These are phyloP conservation scores for Trichaptum fuscoviolaceum DNA, from an alignment of 768 basidiomycete genomes.

Conservation along the genomic window DNA sequence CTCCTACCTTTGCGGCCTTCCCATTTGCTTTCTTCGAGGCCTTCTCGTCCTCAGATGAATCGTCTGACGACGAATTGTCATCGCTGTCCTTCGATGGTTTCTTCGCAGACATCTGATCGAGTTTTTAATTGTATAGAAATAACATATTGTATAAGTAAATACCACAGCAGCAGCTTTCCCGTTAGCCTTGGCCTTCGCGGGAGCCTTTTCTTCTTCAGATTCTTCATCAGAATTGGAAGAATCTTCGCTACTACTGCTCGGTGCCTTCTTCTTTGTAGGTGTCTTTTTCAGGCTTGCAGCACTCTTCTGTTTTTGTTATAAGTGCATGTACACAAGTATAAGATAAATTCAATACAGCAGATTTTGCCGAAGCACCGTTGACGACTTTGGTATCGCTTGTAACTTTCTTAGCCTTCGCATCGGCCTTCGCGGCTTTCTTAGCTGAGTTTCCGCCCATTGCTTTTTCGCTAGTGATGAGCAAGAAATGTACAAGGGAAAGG, in stretches of 20 bases:
- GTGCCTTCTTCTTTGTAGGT: conserved; percentile 17
- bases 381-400: conserved; percentile 13
- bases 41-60: conserved; percentile 17
- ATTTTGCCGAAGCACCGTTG: background rate
- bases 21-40: conserved; percentile 46
- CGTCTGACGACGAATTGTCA: conserved; percentile 38
- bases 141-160: conserved; percentile 9
- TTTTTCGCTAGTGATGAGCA: conserved; percentile 34
- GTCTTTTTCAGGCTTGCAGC: conserved; percentile 19
- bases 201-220: conserved; percentile 30
- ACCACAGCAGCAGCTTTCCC: conserved; percentile 25
- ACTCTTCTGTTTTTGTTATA: conserved; percentile 16
- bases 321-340: background rate
- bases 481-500: background rate
- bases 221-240: conserved; percentile 27
- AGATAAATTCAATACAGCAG: background rate
- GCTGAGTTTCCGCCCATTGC: conserved; percentile 25
- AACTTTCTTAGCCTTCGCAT: conserved; percentile 25
- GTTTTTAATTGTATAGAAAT: conserved; percentile 6
- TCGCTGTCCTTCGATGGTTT: conserved; percentile 37
- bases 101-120: conserved; percentile 20
- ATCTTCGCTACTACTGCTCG: conserved; percentile 21
- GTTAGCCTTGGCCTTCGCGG: conserved; percentile 23
- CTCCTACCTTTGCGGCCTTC: conserved; percentile 39
- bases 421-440: conserved; percentile 26